A percentile compares a stretch with the other conserved stretches of the same genome.
Conservation (phyloP, 1,284 basidiomycete genomes). For the Cutaneotrichosporon cutaneum region DNA sequence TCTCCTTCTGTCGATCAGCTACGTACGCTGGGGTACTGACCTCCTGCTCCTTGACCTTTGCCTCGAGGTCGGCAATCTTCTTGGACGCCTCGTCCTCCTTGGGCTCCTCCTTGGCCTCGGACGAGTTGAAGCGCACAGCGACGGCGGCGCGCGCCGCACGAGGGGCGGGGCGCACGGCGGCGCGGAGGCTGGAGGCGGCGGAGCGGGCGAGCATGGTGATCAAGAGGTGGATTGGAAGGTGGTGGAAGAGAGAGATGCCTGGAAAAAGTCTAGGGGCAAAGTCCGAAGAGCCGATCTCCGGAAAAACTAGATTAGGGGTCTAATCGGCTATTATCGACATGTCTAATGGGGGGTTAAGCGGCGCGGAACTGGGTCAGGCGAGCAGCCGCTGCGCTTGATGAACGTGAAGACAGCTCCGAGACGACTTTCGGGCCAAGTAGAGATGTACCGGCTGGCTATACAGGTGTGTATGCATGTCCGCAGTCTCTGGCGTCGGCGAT, state of each 20-base stretch:
- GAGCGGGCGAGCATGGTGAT: conserved; percentile 25
- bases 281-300: conserved; percentile 10
- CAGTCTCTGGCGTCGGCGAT: no score
- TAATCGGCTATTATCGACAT: not conserved
- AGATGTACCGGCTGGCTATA: no score
- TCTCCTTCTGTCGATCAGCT: conserved; percentile 61
- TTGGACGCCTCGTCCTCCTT: conserved; percentile 20
- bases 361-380: not conserved
- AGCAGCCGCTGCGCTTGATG: no score
- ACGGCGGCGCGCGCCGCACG: conserved; percentile 3
- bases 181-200: conserved; percentile 21
- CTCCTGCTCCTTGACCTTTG: conserved; percentile 24
- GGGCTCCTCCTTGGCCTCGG: conserved; percentile 16
- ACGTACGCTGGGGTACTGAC: conserved; percentile 2
- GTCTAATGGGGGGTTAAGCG: not conserved
- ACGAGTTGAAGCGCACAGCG: conserved; percentile 20
- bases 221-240: conserved; percentile 5
- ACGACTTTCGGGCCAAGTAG: no score
- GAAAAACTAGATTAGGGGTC: not conserved
- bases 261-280: conserved; percentile 8
- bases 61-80: conserved; percentile 30
- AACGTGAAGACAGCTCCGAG: no score
- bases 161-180: conserved; percentile 20
- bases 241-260: not conserved
- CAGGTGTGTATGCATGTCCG: no score